Percentiles rank a stretch among this genome's conserved stretches.
Conservation (phyloP, 75 land plant species). For the Cupressus sempervirens region DNA sequence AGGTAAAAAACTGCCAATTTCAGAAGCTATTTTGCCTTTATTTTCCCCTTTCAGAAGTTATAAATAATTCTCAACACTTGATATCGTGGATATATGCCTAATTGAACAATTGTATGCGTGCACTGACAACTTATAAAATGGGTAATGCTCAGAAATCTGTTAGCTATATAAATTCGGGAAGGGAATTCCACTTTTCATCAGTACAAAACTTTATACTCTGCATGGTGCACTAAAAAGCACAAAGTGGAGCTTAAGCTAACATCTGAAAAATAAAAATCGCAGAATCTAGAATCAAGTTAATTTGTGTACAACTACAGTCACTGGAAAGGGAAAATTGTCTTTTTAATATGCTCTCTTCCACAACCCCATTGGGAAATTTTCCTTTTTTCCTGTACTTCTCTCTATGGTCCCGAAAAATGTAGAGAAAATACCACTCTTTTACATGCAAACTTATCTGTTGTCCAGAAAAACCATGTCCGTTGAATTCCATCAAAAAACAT, state of each 20-base stretch:
- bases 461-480: not conserved
- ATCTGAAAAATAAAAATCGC: too few species aligned
- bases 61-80: not conserved
- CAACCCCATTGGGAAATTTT: not conserved
- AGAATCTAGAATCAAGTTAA: not conserved
- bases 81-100: not conserved
- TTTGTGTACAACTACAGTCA: too few species aligned
- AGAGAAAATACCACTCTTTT: not conserved
- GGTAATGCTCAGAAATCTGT: not conserved
- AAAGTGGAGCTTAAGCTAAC: too few species aligned
- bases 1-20: not conserved
- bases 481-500: not conserved
- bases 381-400: not conserved
- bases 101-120: not conserved
- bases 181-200: not conserved
- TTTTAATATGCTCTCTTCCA: not conserved
- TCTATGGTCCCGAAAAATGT: not conserved
- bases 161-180: not conserved
- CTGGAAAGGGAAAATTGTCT: not conserved
- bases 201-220: not conserved
- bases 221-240: not conserved
- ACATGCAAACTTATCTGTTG: not conserved
- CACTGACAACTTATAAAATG: not conserved
- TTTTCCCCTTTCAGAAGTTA: not conserved
- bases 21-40: not conserved